Conservation (phyloP, 257 asterid species). For the Coffea eugenioides region DNA sequence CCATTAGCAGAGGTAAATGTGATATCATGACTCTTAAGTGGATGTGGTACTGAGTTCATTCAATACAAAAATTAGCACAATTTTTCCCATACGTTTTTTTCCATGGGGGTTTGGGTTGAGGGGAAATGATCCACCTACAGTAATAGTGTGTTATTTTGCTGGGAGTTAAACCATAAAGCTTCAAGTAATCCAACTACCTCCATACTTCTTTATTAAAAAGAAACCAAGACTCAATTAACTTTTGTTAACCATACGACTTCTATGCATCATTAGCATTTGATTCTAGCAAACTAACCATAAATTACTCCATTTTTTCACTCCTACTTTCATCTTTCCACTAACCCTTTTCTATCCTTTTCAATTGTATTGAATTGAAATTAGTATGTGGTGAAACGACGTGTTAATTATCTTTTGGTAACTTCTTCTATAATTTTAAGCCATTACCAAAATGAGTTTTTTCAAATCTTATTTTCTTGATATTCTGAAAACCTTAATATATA, state of each 20-base stretch:
- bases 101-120: background rate
- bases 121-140: background rate
- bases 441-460: no score
- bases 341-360: background rate
- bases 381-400: background rate
- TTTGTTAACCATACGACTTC: slow-evolving; percentile 9
- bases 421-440: background rate
- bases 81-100: no score
- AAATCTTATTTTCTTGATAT: no score
- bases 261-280: background rate
- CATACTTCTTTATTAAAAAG: background rate
- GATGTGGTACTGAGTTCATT: background rate
- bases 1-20: background rate
- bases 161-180: background rate
- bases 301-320: slow-evolving; percentile 1
- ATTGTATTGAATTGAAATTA: no score
- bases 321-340: background rate
- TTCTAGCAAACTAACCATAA: background rate
- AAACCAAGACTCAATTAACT: background rate
- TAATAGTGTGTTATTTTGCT: background rate
- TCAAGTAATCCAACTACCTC: background rate
- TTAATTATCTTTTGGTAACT: background rate
- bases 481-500: no score
- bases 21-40: background rate
- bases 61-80: background rate